Evolutionary conservation across 495 filamentous ascomycete genomes (phyloP).

Genomic region (Penicillium angulare): DNA sequence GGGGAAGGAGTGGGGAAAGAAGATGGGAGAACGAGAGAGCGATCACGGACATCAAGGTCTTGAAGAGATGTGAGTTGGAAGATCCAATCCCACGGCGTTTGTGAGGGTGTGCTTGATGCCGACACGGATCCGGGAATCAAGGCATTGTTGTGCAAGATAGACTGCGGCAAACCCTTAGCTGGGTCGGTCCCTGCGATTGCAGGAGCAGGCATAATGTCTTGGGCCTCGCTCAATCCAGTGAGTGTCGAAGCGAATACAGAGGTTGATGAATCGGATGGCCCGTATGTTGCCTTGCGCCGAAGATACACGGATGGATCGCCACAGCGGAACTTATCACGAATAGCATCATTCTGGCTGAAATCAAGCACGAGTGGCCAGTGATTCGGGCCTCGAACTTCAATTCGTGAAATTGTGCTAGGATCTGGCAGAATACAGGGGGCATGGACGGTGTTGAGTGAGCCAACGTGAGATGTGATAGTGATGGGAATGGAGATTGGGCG

Average conservation of each 20-base stretch:
- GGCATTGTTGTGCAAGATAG: conserved; percentile 23
- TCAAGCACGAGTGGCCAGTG: conserved; percentile 87
- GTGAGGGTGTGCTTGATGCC: conserved; percentile 37
- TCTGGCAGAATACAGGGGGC: conserved; percentile 87
- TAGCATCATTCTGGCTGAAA: conserved; percentile 62
- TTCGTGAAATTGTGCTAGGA: conserved; percentile 60
- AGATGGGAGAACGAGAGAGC: conserved; percentile 67
- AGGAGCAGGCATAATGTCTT: conserved; percentile 37
- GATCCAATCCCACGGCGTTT: conserved; percentile 69
- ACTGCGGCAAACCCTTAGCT: conserved; percentile 32
- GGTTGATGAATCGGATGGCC: conserved; percentile 53
- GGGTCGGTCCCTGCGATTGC: conserved; percentile 18
- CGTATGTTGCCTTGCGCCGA: conserved; percentile 70
- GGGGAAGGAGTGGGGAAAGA: conserved; percentile 37
- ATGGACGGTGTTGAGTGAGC: conserved; percentile 36
- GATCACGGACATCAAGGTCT: conserved; percentile 72
- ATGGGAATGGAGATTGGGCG: conserved; percentile 76
- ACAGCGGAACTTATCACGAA: conserved; percentile 64
- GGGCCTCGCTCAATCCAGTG: conserved; percentile 41
- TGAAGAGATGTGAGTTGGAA: conserved; percentile 63
- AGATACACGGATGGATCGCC: conserved; percentile 77
- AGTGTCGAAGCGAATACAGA: conserved; percentile 74
- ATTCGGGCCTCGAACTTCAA: conserved; percentile 66
- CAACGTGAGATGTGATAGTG: conserved; percentile 50
- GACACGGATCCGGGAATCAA: conserved; percentile 23